phyloP scores from a whole-genome alignment of 495 filamentous ascomycete genomes.

The Umbilicaria muhlenbergii region DNA sequence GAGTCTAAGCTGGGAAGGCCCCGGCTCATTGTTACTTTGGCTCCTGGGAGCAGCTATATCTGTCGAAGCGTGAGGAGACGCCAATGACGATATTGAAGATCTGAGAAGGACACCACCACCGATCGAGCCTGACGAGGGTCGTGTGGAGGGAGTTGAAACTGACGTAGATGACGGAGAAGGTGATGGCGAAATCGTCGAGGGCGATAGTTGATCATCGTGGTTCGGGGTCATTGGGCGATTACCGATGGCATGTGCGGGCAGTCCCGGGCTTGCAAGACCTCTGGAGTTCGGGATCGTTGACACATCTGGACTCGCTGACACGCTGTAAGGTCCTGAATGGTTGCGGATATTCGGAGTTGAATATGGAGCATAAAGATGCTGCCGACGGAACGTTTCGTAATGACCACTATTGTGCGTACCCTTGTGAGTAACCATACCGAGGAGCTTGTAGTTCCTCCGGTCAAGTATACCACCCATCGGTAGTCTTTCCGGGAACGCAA shows the following conservation, averaged over 20 bases:
- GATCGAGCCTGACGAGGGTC: background rate
- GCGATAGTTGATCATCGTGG: slow-evolving; percentile 13
- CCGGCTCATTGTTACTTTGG: background rate
- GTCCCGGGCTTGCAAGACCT: background rate
- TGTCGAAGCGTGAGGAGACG: background rate
- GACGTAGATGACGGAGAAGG: slow-evolving; percentile 17
- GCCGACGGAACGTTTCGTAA: slow-evolving; percentile 93
- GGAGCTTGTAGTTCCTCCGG: slow-evolving; percentile 66
- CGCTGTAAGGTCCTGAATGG: slow-evolving; percentile 51
- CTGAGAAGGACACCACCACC: too few species aligned
- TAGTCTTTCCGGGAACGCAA: slow-evolving; percentile 75
- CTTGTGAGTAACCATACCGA: slow-evolving; percentile 84
- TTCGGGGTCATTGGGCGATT: too few species aligned
- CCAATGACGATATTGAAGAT: too few species aligned
- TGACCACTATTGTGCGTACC: slow-evolving; percentile 93
- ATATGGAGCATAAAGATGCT: slow-evolving; percentile 58
- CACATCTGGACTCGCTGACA: slow-evolving; percentile 29
- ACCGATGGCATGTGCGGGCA: too few species aligned
- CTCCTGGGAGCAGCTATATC: slow-evolving; percentile 16
- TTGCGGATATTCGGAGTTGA: slow-evolving; percentile 69
- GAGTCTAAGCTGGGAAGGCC: background rate
- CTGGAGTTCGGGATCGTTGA: slow-evolving; percentile 29
- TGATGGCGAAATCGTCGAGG: slow-evolving; percentile 21
- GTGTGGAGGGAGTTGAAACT: background rate
- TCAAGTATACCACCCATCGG: slow-evolving; percentile 66